Percentiles rank a stretch among this genome's conserved stretches.
These are phyloP conservation scores for Moesziomyces antarcticus DNA, from an alignment of 1,284 basidiomycete species.

Conservation along the genomic window DNA sequence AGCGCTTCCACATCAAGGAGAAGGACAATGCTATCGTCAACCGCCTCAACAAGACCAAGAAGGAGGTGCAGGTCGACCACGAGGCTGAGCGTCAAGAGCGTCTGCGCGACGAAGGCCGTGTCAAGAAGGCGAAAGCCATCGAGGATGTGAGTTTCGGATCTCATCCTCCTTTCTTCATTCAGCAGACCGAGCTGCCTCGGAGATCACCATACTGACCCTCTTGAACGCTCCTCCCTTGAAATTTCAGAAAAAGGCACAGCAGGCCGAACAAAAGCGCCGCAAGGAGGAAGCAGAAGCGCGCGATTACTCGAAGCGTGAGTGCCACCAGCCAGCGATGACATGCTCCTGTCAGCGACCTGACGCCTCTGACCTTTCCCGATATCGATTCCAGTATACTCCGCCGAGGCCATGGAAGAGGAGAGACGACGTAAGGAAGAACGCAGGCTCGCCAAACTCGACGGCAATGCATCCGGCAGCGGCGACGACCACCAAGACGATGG, in stretches of 20 bases:
- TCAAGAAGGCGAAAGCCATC: slow-evolving; percentile 56
- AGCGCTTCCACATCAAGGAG: slow-evolving; percentile 78
- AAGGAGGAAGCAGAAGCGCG: slow-evolving; percentile 71
- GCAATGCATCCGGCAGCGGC: slow-evolving; percentile 18
- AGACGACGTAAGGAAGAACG: slow-evolving; percentile 44
- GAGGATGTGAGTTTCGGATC: slow-evolving; percentile 38
- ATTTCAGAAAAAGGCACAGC: slow-evolving; percentile 47
- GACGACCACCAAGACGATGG: slow-evolving; percentile 46
- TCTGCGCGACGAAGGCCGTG: slow-evolving; percentile 40
- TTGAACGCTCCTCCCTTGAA: not conserved
- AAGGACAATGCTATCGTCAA: slow-evolving; percentile 92
- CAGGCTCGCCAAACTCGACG: slow-evolving; percentile 33
- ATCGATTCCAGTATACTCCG: slow-evolving; percentile 49
- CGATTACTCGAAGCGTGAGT: slow-evolving; percentile 69
- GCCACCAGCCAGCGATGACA: not conserved
- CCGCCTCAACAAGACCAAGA: slow-evolving; percentile 92
- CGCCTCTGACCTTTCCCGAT: not conserved
- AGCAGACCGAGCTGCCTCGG: not conserved
- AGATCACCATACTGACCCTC: too few relatives aligned
- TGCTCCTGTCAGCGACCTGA: not conserved
- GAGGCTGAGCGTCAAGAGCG: slow-evolving; percentile 85
- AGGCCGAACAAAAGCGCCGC: slow-evolving; percentile 69
- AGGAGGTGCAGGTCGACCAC: slow-evolving; percentile 78
- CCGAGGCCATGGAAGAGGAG: slow-evolving; percentile 61
- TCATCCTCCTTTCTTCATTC: not conserved